Evolutionary conservation across 2,329 filamentous ascomycete genomes (phyloP).

Genomic region (Phoma sp.): DNA sequence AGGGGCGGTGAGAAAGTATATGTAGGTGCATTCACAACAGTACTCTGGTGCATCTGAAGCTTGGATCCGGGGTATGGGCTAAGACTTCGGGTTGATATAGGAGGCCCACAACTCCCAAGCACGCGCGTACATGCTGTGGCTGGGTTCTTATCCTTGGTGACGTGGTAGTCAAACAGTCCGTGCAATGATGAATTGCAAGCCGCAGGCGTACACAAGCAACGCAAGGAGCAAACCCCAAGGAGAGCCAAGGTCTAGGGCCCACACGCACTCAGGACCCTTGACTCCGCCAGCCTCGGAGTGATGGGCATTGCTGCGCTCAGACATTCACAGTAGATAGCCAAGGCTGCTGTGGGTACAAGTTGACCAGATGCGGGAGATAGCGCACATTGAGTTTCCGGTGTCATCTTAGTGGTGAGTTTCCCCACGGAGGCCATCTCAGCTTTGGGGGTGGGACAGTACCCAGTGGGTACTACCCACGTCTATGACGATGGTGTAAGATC

Average conservation of each 20-base stretch:
- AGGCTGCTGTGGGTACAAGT: constrained; percentile 21
- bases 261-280: constrained; percentile 34
- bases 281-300: constrained; percentile 39
- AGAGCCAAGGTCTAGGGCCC: constrained; percentile 37
- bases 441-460: constrained; percentile 11
- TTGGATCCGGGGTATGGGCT: constrained; percentile 28
- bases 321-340: constrained; percentile 26
- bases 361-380: constrained; percentile 25
- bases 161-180: constrained; percentile 45
- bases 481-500: constrained; percentile 4
- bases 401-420: constrained; percentile 26
- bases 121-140: constrained; percentile 39
- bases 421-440: constrained; percentile 13
- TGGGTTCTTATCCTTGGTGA: constrained; percentile 38
- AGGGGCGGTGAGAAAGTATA: constrained; percentile 18
- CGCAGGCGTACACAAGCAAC: constrained; percentile 44
- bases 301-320: constrained; percentile 33
- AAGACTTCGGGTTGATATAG: constrained; percentile 27
- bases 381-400: constrained; percentile 21
- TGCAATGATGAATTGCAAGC: constrained; percentile 39
- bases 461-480: too few relatives aligned
- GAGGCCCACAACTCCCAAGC: constrained; percentile 37
- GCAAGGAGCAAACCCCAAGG: constrained; percentile 47
- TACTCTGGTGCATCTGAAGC: constrained; percentile 19
- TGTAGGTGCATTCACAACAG: constrained; percentile 31